Evolutionary conservation across 352 stramenopile species (phyloP), one percentile per base, ranked within the genome.

Genomic region (Globisporangium rhizosaccharum): DNA sequence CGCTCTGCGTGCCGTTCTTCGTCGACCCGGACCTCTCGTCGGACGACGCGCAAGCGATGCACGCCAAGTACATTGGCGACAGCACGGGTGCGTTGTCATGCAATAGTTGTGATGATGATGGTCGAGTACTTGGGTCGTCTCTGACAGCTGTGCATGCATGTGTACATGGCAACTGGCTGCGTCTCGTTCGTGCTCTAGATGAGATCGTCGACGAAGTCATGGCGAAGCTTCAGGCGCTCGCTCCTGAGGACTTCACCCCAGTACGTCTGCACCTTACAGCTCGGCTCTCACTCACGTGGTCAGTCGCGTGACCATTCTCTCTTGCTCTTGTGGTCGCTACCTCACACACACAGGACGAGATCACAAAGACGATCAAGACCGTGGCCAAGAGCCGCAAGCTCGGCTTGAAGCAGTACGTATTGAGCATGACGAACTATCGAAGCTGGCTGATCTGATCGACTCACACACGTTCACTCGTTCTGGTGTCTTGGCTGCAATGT

Each of bases 341-440:
- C 50, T 45, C 39, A 20, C 46, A 6, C 23, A 37, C 23, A 11
- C 65, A 95, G 85, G 75, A 92, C 58, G 51, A 74, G 15, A 92
- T 95, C 66, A 93, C 79, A 7, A 77, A 77, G 44, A 73, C 68
- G 48, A 87, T 93, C 66, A 95, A 93, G 70, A 65, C 67, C 2
- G 69, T 90, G 18, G 82, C 82, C 26, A 92, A 92, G 42, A 82
- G 74, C 46, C 73, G 73, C 30, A 92, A 93, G 51, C 70, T 95
- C 9, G 80, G 79, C 0, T 46, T 93, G 26, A 95, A 95, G 61
- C 88, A 86, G 85, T 95, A 53, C 14, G 83, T 73, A 14, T 28
- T 11, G 44, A 5, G 9, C 26, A 2, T 39, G 15, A 20, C 3
- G 20, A 33, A 11, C 23, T 56, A 5, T 14, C n/a, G 20, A 25